phyloP scores from a whole-genome alignment of 768 basidiomycete genomes.

The Phaeotremella fagi region DNA sequence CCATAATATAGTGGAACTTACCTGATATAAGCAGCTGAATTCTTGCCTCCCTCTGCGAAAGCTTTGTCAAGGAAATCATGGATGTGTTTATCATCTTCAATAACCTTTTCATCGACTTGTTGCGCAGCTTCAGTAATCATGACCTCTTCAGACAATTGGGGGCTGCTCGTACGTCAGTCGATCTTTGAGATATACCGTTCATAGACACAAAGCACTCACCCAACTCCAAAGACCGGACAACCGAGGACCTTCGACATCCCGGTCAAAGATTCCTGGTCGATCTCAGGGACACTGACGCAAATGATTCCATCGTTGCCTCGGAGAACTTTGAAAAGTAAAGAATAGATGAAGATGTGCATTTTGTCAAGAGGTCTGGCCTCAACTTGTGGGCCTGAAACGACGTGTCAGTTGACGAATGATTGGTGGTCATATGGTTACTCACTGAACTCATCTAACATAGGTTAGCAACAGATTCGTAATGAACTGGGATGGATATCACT shows the following conservation, averaged over 20 bases:
- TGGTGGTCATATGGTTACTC: neutral
- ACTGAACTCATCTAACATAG: neutral
- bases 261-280: neutral
- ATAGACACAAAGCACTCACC: neutral
- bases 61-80: slow-evolving; percentile 11
- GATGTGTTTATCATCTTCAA: neutral
- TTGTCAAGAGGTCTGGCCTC: neutral
- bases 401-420: neutral
- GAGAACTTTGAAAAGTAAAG: neutral
- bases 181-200: too few relatives aligned
- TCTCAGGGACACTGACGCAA: neutral
- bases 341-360: neutral
- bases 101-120: neutral
- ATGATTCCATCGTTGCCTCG: neutral
- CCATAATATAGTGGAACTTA: too few relatives aligned
- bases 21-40: slow-evolving; percentile 14
- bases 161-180: neutral
- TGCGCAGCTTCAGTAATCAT: neutral
- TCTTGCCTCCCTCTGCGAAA: neutral
- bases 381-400: neutral
- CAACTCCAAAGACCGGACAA: slow-evolving; percentile 4
- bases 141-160: neutral
- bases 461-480: neutral
- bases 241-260: neutral
- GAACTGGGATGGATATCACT: neutral